phyloP scores from a whole-genome alignment of 1,284 basidiomycete species.

The Cystobasidium sp. region DNA sequence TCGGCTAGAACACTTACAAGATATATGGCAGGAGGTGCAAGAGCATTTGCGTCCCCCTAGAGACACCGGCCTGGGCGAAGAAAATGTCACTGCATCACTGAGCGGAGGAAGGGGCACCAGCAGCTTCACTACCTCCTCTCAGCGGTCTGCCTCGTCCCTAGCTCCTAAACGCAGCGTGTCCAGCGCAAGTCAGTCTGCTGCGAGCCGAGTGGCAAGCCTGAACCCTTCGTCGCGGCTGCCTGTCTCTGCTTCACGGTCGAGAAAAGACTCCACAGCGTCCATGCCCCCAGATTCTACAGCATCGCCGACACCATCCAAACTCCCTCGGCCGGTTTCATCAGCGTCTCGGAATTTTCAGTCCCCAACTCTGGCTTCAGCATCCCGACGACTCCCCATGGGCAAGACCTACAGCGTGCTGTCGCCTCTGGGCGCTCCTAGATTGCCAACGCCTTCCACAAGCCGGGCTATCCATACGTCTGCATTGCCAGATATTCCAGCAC shows the following conservation, averaged over 20 bases:
- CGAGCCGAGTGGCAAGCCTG: neutral
- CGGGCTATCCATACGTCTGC: neutral
- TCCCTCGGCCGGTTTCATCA: conserved; percentile 15
- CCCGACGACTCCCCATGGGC: neutral
- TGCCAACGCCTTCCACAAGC: neutral
- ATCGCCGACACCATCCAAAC: neutral
- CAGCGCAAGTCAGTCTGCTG: neutral
- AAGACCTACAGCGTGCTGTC: conserved; percentile 1
- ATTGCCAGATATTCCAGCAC: neutral
- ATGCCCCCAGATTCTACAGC: neutral
- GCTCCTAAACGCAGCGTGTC: neutral
- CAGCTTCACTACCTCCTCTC: neutral
- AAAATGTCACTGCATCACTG: neutral
- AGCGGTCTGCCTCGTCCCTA: neutral
- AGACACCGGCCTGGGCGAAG: too few relatives aligned
- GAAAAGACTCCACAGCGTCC: conserved; percentile 15
- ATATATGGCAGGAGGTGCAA: neutral
- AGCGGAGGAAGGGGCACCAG: neutral
- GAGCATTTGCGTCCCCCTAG: neutral
- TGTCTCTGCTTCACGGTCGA: neutral
- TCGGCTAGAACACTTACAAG: neutral
- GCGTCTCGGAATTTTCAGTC: conserved; percentile 2
- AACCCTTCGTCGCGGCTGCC: conserved; percentile 20
- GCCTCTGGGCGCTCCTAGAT: neutral
- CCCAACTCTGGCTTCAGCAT: neutral